phyloP scores from a whole-genome alignment of 768 basidiomycete species.

The Pleurotus salmoneostramineus region DNA sequence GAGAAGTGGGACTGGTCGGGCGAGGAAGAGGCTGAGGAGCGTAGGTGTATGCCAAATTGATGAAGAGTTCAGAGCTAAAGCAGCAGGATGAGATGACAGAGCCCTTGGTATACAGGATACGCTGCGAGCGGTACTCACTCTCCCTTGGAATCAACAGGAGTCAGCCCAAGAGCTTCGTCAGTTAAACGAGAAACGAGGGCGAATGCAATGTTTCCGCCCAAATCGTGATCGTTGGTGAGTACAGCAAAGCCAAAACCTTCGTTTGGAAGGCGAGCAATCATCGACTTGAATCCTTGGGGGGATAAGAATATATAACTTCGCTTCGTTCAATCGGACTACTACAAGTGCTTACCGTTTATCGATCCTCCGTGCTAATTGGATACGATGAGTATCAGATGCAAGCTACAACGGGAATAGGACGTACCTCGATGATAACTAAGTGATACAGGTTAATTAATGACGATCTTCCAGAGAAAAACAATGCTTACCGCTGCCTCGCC shows the following conservation, averaged over 20 bases:
- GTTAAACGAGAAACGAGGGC: slow-evolving; percentile 8
- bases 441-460: background rate
- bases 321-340: background rate
- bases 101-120: no score
- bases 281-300: slow-evolving; percentile 17
- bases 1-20: slow-evolving; percentile 11
- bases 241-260: slow-evolving; percentile 10
- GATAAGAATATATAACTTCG: background rate
- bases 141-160: slow-evolving; percentile 19
- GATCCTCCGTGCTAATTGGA: background rate
- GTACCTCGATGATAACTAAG: slow-evolving; percentile 4
- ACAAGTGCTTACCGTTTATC: background rate
- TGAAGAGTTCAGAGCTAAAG: background rate
- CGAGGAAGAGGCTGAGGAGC: slow-evolving; percentile 11
- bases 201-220: slow-evolving; percentile 4
- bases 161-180: slow-evolving; percentile 11
- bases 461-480: background rate
- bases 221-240: slow-evolving; percentile 11
- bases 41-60: background rate
- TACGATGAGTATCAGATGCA: background rate
- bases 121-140: slow-evolving; percentile 9
- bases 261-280: slow-evolving; percentile 11
- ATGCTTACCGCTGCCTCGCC: slow-evolving; percentile 21
- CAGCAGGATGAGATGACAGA: background rate
- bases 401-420: background rate